A percentile compares a stretch with the other conserved stretches of the same genome.
phyloP scores from a whole-genome alignment of 1,139 yeast genomes.

The Taiozyma onychis region DNA sequence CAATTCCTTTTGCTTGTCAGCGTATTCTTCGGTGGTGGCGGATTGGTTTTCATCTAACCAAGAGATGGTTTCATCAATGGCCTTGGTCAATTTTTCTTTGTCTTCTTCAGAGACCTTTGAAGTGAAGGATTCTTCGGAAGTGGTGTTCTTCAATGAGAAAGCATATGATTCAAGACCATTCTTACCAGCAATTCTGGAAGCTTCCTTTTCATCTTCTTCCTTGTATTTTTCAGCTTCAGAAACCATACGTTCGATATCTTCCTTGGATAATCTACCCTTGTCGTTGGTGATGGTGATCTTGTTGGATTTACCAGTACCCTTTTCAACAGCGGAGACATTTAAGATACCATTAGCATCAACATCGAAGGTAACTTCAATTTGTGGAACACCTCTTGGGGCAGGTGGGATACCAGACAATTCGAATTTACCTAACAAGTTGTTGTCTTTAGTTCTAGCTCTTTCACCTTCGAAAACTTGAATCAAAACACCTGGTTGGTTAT shows the following conservation, averaged over 20 bases:
- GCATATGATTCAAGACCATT: constrained; percentile 91
- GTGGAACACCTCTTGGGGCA: constrained; percentile 96
- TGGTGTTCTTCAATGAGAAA: constrained; percentile 81
- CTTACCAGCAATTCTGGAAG: constrained; percentile 75
- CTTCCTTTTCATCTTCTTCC: constrained; percentile 81
- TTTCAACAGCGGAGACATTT: constrained; percentile 90
- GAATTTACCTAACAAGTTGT: constrained; percentile 90
- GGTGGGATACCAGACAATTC: constrained; percentile 92
- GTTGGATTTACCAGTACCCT: constrained; percentile 78
- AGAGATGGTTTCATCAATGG: constrained; percentile 78
- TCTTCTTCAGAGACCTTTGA: constrained; percentile 80
- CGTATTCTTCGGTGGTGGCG: constrained; percentile 81
- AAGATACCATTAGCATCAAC: constrained; percentile 90
- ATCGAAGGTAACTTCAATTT: constrained; percentile 89
- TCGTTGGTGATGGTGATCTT: constrained; percentile 86
- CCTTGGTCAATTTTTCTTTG: constrained; percentile 71
- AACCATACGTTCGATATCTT: constrained; percentile 93
- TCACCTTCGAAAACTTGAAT: constrained; percentile 94
- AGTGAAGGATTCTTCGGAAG: constrained; percentile 74
- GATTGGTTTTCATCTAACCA: constrained; percentile 90
- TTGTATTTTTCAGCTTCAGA: constrained; percentile 84
- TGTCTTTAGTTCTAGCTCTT: constrained; percentile 89
- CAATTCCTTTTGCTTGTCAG: constrained; percentile 89
- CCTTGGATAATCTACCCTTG: constrained; percentile 94
- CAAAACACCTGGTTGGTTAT: constrained; percentile 92